A percentile compares a stretch with the other conserved stretches of the same genome.
Conservation (phyloP, 1,284 basidiomycete species). For the Waitea zeae region DNA sequence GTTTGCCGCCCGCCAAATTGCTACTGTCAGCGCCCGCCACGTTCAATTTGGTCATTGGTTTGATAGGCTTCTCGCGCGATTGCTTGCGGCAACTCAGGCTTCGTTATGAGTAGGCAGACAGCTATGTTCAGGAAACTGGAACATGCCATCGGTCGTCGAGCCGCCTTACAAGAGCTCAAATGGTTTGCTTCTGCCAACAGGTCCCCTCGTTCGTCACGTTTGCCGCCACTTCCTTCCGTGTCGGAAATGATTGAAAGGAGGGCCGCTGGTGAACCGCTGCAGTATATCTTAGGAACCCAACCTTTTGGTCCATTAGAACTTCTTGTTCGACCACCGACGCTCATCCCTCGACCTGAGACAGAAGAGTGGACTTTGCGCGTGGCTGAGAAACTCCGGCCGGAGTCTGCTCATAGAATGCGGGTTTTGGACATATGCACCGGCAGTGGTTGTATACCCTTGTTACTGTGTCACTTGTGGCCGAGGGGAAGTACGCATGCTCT, state of each 20-base stretch:
- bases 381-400: conserved; percentile 22
- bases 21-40: no score
- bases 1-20: no score
- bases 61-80: no score
- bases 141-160: background rate
- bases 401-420: conserved; percentile 20
- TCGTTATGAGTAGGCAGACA: no score
- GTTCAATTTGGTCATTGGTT: no score
- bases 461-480: conserved; percentile 50
- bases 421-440: conserved; percentile 85
- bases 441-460: conserved; percentile 74
- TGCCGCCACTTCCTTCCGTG: background rate
- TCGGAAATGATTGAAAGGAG: conserved; percentile 34
- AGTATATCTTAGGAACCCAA: conserved; percentile 84
- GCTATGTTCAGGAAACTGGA: no score
- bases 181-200: background rate
- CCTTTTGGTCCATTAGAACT: conserved; percentile 77
- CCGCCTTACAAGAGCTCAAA: background rate
- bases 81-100: no score
- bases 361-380: conserved; percentile 62
- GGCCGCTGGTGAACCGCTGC: conserved; percentile 61
- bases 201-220: background rate
- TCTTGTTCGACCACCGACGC: conserved; percentile 52
- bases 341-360: conserved; percentile 88
- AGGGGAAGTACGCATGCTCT: conserved; percentile 30